phyloP scores from a whole-genome alignment of 306 rosid genomes.

The Prunus persica region Prunus_persica_NCBIv2 NC_034015.1:17629001-17629500 shows the following conservation, averaged over 20 bases:
- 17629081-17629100: slow-evolving; percentile 73
- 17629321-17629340: slow-evolving; percentile 74
- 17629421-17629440: neutral
- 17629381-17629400: neutral
- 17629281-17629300: slow-evolving; percentile 95
- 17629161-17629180: slow-evolving; percentile 70
- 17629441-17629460: neutral
- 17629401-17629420: neutral
- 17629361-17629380: neutral
- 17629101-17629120: slow-evolving; percentile 80
- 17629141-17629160: slow-evolving; percentile 59
- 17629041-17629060: slow-evolving; percentile 26
- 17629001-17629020: slow-evolving; percentile 1
- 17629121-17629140: slow-evolving; percentile 59
- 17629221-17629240: slow-evolving; percentile 81
- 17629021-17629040: neutral
- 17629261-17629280: slow-evolving; percentile 61
- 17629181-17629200: slow-evolving; percentile 81
- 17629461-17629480: neutral
- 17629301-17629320: slow-evolving; percentile 70
- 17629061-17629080: slow-evolving; percentile 57
- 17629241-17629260: slow-evolving; percentile 59
- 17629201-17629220: slow-evolving; percentile 92
- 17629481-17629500: neutral
- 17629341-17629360: slow-evolving; percentile 3